Percentiles rank a stretch among this genome's conserved stretches.
phyloP scores from a whole-genome alignment of 768 basidiomycete genomes.

The Auriculariales sp. region DNA sequence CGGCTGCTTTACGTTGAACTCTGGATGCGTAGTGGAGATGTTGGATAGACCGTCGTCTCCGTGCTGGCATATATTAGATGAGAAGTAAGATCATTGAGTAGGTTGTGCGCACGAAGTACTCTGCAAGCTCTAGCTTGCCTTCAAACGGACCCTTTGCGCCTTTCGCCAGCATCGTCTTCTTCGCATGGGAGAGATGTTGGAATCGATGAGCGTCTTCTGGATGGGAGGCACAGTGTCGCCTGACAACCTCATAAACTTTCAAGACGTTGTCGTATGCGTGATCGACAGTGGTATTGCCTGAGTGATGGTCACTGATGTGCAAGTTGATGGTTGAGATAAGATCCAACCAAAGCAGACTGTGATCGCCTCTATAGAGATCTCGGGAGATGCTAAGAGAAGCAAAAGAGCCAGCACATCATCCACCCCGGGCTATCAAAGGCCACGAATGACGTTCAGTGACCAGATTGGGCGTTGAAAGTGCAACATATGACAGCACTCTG shows the following conservation, averaged over 20 bases:
- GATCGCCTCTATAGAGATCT: constrained; percentile 10
- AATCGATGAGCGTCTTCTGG: constrained; percentile 8
- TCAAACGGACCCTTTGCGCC: constrained; percentile 14
- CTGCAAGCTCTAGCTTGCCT: constrained; percentile 11
- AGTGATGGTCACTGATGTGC: not conserved
- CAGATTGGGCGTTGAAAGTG: no score
- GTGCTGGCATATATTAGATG: constrained; percentile 9
- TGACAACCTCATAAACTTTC: constrained; percentile 15
- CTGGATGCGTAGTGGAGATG: constrained; percentile 12
- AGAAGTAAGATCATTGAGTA: not conserved
- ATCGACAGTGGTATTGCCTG: constrained; percentile 10
- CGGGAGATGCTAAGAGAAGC: constrained; percentile 11
- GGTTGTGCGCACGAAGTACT: constrained; percentile 12
- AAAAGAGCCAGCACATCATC: constrained; percentile 14
- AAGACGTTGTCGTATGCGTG: constrained; percentile 13
- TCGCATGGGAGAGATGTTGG: not conserved
- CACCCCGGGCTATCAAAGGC: no score
- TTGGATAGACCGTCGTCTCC: constrained; percentile 14
- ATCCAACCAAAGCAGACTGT: constrained; percentile 9
- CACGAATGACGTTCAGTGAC: no score
- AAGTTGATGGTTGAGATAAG: not conserved
- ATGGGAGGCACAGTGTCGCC: constrained; percentile 10
- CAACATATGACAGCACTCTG: no score
- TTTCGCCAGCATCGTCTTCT: constrained; percentile 7
- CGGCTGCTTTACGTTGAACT: constrained; percentile 8